A percentile compares a stretch with the other conserved stretches of the same genome.
Conservation (phyloP, 2,329 filamentous ascomycete species). For the Trichoderma hamatum region DNA sequence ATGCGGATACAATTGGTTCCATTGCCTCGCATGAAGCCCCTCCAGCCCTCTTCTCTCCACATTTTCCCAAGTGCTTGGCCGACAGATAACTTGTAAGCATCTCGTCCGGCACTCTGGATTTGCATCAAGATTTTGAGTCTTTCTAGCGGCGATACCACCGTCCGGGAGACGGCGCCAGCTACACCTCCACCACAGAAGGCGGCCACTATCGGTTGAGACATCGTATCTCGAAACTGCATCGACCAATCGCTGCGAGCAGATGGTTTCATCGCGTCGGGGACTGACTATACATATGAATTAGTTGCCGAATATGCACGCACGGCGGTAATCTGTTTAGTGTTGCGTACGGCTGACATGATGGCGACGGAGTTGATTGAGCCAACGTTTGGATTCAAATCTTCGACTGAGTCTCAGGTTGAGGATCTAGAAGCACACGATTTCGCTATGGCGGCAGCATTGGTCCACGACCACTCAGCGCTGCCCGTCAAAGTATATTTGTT, state of each 20-base stretch:
- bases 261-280: slow-evolving; percentile 34
- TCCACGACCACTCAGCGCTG: slow-evolving; percentile 30
- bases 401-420: slow-evolving; percentile 28
- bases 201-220: slow-evolving; percentile 84
- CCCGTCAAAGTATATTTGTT: neutral
- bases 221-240: slow-evolving; percentile 48
- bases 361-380: slow-evolving; percentile 19
- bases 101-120: slow-evolving; percentile 84
- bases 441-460: slow-evolving; percentile 24
- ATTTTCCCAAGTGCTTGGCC: slow-evolving; percentile 89
- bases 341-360: slow-evolving; percentile 41
- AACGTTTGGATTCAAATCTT: slow-evolving; percentile 30
- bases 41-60: slow-evolving; percentile 96
- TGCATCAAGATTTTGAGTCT: slow-evolving; percentile 98
- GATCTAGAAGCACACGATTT: slow-evolving; percentile 29
- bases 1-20: slow-evolving; percentile 98
- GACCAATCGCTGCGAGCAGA: slow-evolving; percentile 35
- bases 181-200: slow-evolving; percentile 94
- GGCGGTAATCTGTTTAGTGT: neutral
- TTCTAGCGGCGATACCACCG: slow-evolving; percentile 94
- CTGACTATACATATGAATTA: slow-evolving; percentile 32
- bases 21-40: slow-evolving; percentile 96
- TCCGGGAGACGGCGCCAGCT: slow-evolving; percentile 94
- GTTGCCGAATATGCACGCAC: neutral
- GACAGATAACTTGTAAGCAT: slow-evolving; percentile 92